Evolutionary conservation across 2,329 filamentous ascomycete species (phyloP), one percentile per base, ranked within the genome.

Genomic region (Alternaria panax): DNA sequence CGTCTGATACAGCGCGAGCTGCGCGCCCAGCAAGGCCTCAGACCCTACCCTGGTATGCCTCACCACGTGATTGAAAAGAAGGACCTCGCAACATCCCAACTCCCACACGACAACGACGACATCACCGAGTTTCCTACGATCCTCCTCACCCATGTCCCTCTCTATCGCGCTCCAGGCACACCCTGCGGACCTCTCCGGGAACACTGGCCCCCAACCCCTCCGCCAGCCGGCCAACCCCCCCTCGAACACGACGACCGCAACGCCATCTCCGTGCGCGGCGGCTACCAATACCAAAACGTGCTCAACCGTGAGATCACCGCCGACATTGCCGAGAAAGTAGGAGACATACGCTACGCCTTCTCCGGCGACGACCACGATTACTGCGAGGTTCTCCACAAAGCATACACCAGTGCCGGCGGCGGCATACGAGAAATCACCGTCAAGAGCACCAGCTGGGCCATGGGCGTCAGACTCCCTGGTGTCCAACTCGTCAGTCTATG

Each of bases 321-420:
- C 45, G 88, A 89, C 51, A 82, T 99, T 36, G 82, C 97, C 41
- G 85, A 89, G 60, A 91, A 89, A 64, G 84, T 97, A 32, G 93
- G 92, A 32, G 92, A 95, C 62, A 87, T 98, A 12, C 84, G 87
- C 3, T 90, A 95, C 65, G 90, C 93, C 42, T 99, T 98, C 74
- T 97, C 93, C 0, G 95, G 95, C 11, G 95, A 99, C 70, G 95
- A 99, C 74, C 95, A 99, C 80, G 95, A 99, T 80, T 97, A 98
- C 80, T 99, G 95, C 80, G 93, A 97, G 72, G 81, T 98, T 7
- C 84, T 89, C 0, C 95, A 99, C 77, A 87, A 88, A 3, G 84
- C 87, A 18, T 87, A 89, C 59, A 80, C 82, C 0, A 85, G 83
- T 5, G 86, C 84, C 25, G 86, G 90, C 30, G 84, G 83, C 48